Base-by-base conservation (phyloP, 495 filamentous ascomycete species). In the Amphirosellinia nigrospora region DNA sequence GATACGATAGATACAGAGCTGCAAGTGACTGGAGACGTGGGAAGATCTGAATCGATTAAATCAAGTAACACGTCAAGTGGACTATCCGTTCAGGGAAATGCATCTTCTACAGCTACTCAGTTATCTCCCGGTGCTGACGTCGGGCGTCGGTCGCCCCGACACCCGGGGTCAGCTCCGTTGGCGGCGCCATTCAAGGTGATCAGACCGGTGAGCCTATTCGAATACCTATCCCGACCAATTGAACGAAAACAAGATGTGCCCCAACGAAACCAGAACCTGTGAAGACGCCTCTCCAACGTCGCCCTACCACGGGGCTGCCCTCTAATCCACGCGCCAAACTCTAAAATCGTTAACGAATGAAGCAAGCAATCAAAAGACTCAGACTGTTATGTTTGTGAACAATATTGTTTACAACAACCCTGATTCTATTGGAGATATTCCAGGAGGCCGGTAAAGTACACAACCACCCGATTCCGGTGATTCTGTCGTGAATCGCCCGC, bases 321-420 rank as follows among this genome's bases (percentile, higher is more conserved):
- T 80, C 80, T 10, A 86, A 86, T 58, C 86, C 86, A 13, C 78
- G 79, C 30, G 78, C 84, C 78, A 81, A 58, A 80, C 76, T n/a
- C 68, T 83, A 60, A 77, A 73, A 53, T 62, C 73, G 36, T 53
- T 81, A 36, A 68, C 69, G 8, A 73, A 74, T 34, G 79, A 82
- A 21, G 60, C 74, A 28, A 67, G 66, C 1, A 68, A 71, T 15
- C 78, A 75, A 56, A 75, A 78, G 38, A 77, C 84, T 38, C 81
- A 83, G 50, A 87, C 84, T 36, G 78, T 86, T 23, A 80, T 88
- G 81, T 84, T 86, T 52, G 74, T 88, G 38, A 87, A 86, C 63
- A 81, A 84, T 45, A 85, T 86, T 56, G 79, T 85, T 21, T 86
- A 85, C 62, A 76, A 86, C 53, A 77, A 86, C 66, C 85, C 84